Evolutionary conservation across 2,329 filamentous ascomycete species (phyloP), one percentile per base, ranked within the genome.

Genomic region (Colletotrichum sansevieriae): DNA sequence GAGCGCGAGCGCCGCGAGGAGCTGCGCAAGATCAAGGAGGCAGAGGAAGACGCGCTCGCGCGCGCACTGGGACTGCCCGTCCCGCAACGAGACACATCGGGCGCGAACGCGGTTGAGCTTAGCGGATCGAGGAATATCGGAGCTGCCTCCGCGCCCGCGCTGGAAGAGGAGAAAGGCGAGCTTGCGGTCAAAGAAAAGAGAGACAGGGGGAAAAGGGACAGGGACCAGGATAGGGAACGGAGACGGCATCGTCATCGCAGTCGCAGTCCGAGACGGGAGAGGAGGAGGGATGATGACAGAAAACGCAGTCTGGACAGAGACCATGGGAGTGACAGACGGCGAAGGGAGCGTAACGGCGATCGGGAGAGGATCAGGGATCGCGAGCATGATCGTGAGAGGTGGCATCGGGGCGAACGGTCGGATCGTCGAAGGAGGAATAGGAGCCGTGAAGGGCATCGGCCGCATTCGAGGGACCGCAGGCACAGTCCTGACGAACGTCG

Each of bases 31-130:
- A 87, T 98, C 77, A 98, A 97, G 76, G 92, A 97, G 78, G 93
- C 92, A 0, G 96, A 99, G 76, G 93, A 97, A 77, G 95, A 98
- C 78, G 96, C 95, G 1, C 91, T 98, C 77, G 90, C 94, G 3
- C 86, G 84, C 51, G 95, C 95, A 0, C 82, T 99, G 62, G 96
- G 96, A 0, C 82, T 98, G 35, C 94, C 93, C 0, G 85, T 92
- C 2, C 87, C 91, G 1, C 81, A 85, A 7, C 84, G 88, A 59
- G 86, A 88, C 56, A 82, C 83, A 0, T 87, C 86, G 1, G 87
- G 85, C 4, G 85, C 87, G 3, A 97, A 96, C 77, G 88, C 92
- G 0, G 79, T 97, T 11, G 91, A 89, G 46, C 86, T 91, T 33
- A 86, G 82, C 4, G 74, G 72, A 2, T 78, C 78, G 61, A 78